phyloP scores from a whole-genome alignment of 2,329 filamentous ascomycete species.

The Monosporascus sp. region DNA sequence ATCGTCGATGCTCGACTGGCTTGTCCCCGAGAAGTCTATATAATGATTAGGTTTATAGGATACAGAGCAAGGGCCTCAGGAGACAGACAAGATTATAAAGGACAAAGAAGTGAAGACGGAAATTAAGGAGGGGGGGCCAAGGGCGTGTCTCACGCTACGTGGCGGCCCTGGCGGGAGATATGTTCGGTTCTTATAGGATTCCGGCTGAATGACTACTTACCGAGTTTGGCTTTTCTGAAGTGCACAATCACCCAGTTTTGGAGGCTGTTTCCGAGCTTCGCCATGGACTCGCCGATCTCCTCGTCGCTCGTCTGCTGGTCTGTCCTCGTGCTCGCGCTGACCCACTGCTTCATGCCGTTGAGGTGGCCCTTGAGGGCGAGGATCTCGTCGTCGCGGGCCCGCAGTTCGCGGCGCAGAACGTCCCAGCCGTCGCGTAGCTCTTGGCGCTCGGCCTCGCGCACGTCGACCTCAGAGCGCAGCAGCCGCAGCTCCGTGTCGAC shows the following conservation, averaged over 20 bases:
- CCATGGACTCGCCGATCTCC: slow-evolving; percentile 58
- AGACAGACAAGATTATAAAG: too few relatives aligned
- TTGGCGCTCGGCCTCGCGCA: slow-evolving; percentile 40
- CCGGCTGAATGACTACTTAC: slow-evolving; percentile 28
- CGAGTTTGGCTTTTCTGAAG: slow-evolving; percentile 58
- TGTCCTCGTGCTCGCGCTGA: slow-evolving; percentile 60
- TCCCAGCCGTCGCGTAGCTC: slow-evolving; percentile 48
- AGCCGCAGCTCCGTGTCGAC: slow-evolving; percentile 49
- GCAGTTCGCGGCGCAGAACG: slow-evolving; percentile 39
- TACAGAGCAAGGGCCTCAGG: too few relatives aligned
- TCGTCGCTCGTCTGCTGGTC: slow-evolving; percentile 62
- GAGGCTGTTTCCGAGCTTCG: slow-evolving; percentile 58
- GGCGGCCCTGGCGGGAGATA: background rate
- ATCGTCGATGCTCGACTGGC: slow-evolving; percentile 34
- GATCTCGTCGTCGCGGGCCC: slow-evolving; percentile 52
- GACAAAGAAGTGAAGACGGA: too few relatives aligned
- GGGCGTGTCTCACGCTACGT: too few relatives aligned
- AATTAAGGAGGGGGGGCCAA: too few relatives aligned
- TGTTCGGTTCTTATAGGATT: background rate
- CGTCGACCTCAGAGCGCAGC: slow-evolving; percentile 44
- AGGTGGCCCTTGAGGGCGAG: slow-evolving; percentile 53
- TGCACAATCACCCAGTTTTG: slow-evolving; percentile 72
- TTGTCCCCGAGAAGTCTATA: slow-evolving; percentile 39
- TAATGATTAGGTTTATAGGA: slow-evolving; percentile 1
- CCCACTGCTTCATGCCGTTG: slow-evolving; percentile 64